Base-by-base conservation (phyloP, 805 yeast genomes). In the Candida sanyiensis region DNA sequence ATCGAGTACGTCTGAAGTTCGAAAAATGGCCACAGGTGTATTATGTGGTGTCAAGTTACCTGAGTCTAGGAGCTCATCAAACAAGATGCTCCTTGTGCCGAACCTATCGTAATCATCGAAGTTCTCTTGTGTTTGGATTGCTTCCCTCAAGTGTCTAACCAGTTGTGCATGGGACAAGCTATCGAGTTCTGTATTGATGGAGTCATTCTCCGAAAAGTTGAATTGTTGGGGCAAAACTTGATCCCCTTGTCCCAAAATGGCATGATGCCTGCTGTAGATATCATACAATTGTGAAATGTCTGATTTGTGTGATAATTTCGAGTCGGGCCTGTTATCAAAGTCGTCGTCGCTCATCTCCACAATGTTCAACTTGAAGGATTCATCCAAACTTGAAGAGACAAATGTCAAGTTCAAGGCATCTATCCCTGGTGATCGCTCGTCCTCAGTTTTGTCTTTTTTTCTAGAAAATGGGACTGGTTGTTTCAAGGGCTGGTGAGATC, bases 161-260 rank as follows among this genome's bases (percentile, higher is more conserved):
- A 21, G 15, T 12, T 21, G 11, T 6, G 15, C 27, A n/a, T 17
- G 27, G 9, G 15, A n/a, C 6, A 18, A 12, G 10, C 26, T 27
- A 13, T 13, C 13, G 24, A 29, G 27, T 6, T 25, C 31, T 24
- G 27, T 18, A 12, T 9, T 10, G 3, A 18, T 18, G 7, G 33
- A 23, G 11, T 18, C 24, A 19, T 5, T 11, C 4, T 12, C 23
- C 5, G 42, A 39, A 21, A 26, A 13, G 4, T 38, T 23, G 13
- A 42, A 42, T 0, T 19, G 12, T 7, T 35, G 37, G 15, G 45
- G 42, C 11, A 35, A 20, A 15, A 38, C 33, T 20, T 42, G 42
- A 28, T 35, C 39, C 16, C 35, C 35, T 16, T 3, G 10, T n/a
- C n/a, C n/a, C n/a, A n/a, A n/a, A n/a, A n/a, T n/a, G n/a, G n/a